These are phyloP conservation scores for Hyaloscypha hepaticicola DNA, from an alignment of 495 filamentous ascomycete genomes.

Conservation along the genomic window DNA sequence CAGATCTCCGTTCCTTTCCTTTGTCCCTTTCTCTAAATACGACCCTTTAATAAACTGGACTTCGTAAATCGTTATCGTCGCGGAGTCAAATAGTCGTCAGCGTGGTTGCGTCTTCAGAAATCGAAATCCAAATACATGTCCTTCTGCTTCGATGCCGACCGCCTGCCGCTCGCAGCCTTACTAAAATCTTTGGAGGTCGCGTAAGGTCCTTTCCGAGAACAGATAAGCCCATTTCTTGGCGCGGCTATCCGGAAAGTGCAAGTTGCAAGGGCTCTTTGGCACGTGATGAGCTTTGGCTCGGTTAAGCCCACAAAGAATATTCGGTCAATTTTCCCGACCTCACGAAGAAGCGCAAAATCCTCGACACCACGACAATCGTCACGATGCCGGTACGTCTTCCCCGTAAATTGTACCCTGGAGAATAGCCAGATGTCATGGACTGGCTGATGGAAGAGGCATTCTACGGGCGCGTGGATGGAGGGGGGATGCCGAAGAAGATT, in stretches of 20 bases:
- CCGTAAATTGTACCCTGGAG: slow-evolving; percentile 3
- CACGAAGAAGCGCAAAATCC: slow-evolving; percentile 1
- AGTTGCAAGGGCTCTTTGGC: too few species aligned
- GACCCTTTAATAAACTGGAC: not conserved
- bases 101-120: not conserved
- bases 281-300: slow-evolving; percentile 9
- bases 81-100: not conserved
- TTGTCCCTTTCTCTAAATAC: not conserved
- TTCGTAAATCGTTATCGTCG: not conserved
- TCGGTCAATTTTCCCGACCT: slow-evolving; percentile 12
- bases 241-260: too few species aligned
- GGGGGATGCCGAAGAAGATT: slow-evolving; percentile 10
- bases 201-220: too few species aligned
- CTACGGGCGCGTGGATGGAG: not conserved
- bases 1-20: not conserved
- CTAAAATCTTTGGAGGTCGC: too few species aligned
- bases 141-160: too few species aligned
- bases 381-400: slow-evolving; percentile 76
- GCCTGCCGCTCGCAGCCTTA: too few species aligned
- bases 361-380: slow-evolving; percentile 49
- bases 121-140: not conserved
- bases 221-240: too few species aligned
- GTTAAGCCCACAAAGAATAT: not conserved
- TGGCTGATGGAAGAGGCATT: not conserved
- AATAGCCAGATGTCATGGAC: not conserved